Conservation (phyloP, 1,284 basidiomycete species). For the Cystobasidiaceae sp. region DNA sequence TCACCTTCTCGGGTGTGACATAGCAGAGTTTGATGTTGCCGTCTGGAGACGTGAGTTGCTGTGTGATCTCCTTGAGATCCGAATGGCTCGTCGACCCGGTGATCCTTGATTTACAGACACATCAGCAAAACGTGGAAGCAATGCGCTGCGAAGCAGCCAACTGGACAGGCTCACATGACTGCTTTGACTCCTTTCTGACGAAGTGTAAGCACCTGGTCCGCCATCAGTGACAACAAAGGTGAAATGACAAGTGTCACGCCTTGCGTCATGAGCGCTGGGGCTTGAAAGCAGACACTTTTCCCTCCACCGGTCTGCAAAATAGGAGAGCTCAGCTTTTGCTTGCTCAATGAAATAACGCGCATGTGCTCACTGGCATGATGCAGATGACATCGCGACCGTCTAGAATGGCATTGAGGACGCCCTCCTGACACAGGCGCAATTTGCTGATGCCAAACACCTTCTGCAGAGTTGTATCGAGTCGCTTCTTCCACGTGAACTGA, state of each 20-base stretch:
- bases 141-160: too few relatives aligned
- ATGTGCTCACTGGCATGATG: constrained; percentile 69
- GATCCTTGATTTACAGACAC: constrained; percentile 50
- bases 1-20: constrained; percentile 59
- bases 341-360: too few relatives aligned
- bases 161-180: constrained; percentile 35
- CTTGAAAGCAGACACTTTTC: constrained; percentile 82
- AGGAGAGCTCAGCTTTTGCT: not conserved
- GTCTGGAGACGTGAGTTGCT: constrained; percentile 50
- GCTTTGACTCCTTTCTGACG: constrained; percentile 55
- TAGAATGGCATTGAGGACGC: constrained; percentile 80
- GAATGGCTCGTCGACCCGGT: constrained; percentile 61
- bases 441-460: constrained; percentile 58
- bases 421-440: constrained; percentile 59
- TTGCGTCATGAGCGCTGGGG: constrained; percentile 71
- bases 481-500: constrained; percentile 53
- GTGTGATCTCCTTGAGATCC: constrained; percentile 56
- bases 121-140: constrained; percentile 42
- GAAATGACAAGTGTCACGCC: constrained; percentile 82
- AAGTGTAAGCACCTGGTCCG: constrained; percentile 76
- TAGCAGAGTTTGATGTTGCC: constrained; percentile 67
- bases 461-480: constrained; percentile 58
- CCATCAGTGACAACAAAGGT: constrained; percentile 50
- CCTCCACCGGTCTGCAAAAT: constrained; percentile 59
- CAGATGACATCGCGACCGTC: constrained; percentile 73